Percentiles rank a stretch among this genome's conserved stretches.
These are phyloP conservation scores for Stipa capillata DNA, from an alignment of 176 grass and related monocot genomes.

Conservation along the genomic window DNA sequence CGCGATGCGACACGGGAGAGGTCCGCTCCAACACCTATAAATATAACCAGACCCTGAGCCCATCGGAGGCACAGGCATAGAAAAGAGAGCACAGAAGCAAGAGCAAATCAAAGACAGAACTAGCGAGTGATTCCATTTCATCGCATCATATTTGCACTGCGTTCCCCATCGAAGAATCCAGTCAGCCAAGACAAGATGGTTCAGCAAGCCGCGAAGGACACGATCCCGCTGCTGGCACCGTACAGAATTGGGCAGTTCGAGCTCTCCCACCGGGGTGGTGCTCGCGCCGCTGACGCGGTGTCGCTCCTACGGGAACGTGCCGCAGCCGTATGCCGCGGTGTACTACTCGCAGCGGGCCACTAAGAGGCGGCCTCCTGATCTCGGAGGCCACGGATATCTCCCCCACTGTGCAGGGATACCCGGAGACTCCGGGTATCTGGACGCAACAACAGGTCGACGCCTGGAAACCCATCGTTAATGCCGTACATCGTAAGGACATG, in stretches of 20 bases:
- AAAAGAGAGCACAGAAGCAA: too few relatives aligned
- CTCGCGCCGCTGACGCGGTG: neutral
- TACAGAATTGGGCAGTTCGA: slow-evolving; percentile 20
- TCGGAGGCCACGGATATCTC: slow-evolving; percentile 26
- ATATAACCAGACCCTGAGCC: neutral
- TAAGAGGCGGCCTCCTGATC: slow-evolving; percentile 28
- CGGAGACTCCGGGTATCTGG: too few relatives aligned
- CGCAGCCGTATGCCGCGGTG: neutral
- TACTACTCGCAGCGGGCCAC: slow-evolving; percentile 39
- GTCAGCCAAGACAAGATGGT: too few relatives aligned
- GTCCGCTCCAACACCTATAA: neutral
- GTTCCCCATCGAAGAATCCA: too few relatives aligned
- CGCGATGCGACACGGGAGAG: too few relatives aligned
- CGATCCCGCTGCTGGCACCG: slow-evolving; percentile 21
- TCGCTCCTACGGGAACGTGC: neutral
- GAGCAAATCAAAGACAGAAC: neutral
- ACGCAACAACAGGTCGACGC: too few relatives aligned
- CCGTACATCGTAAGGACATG: slow-evolving; percentile 25
- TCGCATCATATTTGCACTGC: too few relatives aligned
- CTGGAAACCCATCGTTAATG: too few relatives aligned
- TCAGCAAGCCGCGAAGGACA: too few relatives aligned
- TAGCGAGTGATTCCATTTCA: too few relatives aligned
- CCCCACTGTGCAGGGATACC: slow-evolving; percentile 22
- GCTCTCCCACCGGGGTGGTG: neutral
- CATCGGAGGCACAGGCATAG: neutral